Evolutionary conservation across 2,329 filamentous ascomycete species (phyloP).

Genomic region (Talaromyces sp.): DNA sequence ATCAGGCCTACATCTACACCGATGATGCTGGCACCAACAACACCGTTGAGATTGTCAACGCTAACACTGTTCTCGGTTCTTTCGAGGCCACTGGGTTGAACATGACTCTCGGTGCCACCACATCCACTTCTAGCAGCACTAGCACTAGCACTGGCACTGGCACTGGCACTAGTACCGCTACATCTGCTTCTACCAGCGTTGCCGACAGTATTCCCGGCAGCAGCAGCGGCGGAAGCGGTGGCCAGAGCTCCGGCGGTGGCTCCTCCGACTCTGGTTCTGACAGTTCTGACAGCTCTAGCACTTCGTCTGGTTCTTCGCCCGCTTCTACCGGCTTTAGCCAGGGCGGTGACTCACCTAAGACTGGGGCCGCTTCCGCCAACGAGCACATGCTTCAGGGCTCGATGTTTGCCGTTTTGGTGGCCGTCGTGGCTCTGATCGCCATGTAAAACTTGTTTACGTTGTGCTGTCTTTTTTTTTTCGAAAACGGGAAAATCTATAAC

Average conservation of each 20-base stretch:
- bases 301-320: background rate
- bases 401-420: constrained; percentile 44
- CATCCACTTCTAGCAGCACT: background rate
- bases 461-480: background rate
- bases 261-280: constrained; percentile 16
- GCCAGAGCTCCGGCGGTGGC: constrained; percentile 16
- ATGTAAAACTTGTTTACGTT: constrained; percentile 17
- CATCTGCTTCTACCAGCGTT: constrained; percentile 8
- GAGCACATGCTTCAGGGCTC: constrained; percentile 39
- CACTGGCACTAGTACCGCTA: background rate
- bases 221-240: constrained; percentile 24
- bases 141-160: background rate
- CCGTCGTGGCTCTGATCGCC: constrained; percentile 41
- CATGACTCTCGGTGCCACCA: constrained; percentile 48
- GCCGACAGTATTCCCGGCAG: constrained; percentile 29
- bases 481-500: background rate
- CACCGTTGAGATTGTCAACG: constrained; percentile 70
- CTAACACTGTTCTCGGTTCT: constrained; percentile 71
- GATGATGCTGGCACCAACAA: constrained; percentile 63
- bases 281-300: background rate
- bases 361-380: constrained; percentile 28
- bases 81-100: constrained; percentile 77
- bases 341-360: constrained; percentile 15
- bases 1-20: constrained; percentile 71
- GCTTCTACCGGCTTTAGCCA: constrained; percentile 29